A percentile compares a stretch with the other conserved stretches of the same genome.
phyloP scores from a whole-genome alignment of 2,329 filamentous ascomycete species.

The Tolypocladium tundrense region DNA sequence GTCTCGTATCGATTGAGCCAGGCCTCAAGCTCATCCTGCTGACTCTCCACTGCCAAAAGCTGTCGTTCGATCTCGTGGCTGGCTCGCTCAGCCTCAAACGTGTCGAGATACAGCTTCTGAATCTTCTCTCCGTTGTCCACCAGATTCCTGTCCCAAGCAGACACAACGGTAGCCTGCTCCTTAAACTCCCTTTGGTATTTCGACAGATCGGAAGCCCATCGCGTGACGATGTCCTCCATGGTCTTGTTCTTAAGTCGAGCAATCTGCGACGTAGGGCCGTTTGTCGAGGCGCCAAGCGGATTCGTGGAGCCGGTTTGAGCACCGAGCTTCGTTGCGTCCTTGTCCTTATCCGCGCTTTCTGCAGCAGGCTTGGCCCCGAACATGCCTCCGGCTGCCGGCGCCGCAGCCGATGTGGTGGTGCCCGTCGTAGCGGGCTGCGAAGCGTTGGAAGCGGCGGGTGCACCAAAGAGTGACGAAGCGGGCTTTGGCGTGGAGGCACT shows the following conservation, averaged over 20 bases:
- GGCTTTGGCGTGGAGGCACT: constrained; percentile 7
- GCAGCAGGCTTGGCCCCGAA: constrained; percentile 24
- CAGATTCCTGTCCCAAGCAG: constrained; percentile 82
- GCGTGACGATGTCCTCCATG: constrained; percentile 96
- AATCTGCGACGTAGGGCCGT: constrained; percentile 71
- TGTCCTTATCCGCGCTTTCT: constrained; percentile 12
- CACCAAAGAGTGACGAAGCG: constrained; percentile 7
- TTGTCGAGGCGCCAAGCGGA: constrained; percentile 59
- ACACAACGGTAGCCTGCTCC: constrained; percentile 75
- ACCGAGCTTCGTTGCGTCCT: constrained; percentile 18
- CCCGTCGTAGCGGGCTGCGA: constrained; percentile 16
- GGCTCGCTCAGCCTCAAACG: constrained; percentile 86
- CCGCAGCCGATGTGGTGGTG: constrained; percentile 16
- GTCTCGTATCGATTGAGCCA: constrained; percentile 88
- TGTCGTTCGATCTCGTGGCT: constrained; percentile 92
- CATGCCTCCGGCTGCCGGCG: constrained; percentile 16
- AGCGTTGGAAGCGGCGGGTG: constrained; percentile 12
- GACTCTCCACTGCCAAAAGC: constrained; percentile 76
- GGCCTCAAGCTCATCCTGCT: constrained; percentile 80
- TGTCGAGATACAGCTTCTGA: constrained; percentile 81
- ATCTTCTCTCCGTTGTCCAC: constrained; percentile 95
- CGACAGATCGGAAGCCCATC: constrained; percentile 89
- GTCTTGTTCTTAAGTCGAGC: constrained; percentile 95
- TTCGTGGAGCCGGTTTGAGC: constrained; percentile 22
- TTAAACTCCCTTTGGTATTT: constrained; percentile 98